Evolutionary conservation across 345 rosid species (phyloP), one percentile per base, ranked within the genome.

Genomic region (Arabidopsis arenosa): DNA sequence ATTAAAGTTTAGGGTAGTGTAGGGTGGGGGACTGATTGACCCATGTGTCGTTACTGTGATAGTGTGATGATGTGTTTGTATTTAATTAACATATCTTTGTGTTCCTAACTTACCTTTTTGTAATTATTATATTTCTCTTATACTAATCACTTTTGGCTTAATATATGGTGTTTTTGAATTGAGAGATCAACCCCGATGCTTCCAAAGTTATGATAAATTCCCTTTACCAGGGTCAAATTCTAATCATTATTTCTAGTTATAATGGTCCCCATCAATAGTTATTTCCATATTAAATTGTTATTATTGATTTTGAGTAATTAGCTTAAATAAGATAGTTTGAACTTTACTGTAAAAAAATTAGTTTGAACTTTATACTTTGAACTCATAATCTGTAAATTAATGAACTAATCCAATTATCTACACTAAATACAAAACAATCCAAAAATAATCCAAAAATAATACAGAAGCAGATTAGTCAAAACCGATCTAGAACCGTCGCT

Each of bases 351-450:
- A 0, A 32, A 55, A 54, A 13, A 57, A 33, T 4, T 4, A 52
- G 26, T 23, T 23, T 23, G 26, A 23, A 23, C 5, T 41, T 41
- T 41, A 1, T 9, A 53, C 14, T 57, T 5, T 57, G 26, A 58
- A 32, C 39, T 59, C 5, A 36, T 13, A n/a, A 51, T 44, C 43
- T 17, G 11, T 33, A 59, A 48, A 59, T 37, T 33, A 59, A 48
- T 45, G 0, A 57, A 13, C 41, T n/a, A 74, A 47, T 8, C 5
- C 17, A 74, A 66, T 39, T 12, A 66, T 52, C 36, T 79, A 73
- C 52, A 36, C 7, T 36, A 82, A 13, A 41, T 64, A 47, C 79
- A 76, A 61, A 36, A 41, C 9, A 73, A 74, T 72, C 88, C 89
- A 49, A 28, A 28, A 3, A 28, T 28, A 28, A 28, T 28, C 32